Evolutionary conservation across 176 grass and related monocot genomes (phyloP).

Genomic region (Phyllostachys edulis): DNA sequence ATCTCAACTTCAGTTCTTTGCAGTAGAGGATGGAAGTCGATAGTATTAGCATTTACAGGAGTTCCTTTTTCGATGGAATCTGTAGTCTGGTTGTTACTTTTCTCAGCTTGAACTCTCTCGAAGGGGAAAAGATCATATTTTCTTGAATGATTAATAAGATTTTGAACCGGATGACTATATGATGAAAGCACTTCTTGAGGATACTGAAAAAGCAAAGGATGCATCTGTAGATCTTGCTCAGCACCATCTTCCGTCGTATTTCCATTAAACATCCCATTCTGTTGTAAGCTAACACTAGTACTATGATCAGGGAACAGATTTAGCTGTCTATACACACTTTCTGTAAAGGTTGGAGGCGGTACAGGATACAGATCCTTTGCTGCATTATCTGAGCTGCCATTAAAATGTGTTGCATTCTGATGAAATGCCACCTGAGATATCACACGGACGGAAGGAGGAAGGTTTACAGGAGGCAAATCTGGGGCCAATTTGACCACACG

Average conservation of each 20-base stretch:
- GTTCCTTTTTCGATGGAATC: conserved; percentile 21
- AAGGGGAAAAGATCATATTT: conserved; percentile 47
- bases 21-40: conserved; percentile 87
- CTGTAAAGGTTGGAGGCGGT: conserved; percentile 28
- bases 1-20: conserved; percentile 58
- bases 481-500: conserved; percentile 89
- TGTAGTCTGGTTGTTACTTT: conserved; percentile 38
- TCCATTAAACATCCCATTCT: conserved; percentile 34
- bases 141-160: conserved; percentile 40
- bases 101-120: conserved; percentile 50
- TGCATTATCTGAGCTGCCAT: conserved; percentile 44
- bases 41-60: conserved; percentile 58
- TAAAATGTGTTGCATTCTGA: conserved; percentile 36
- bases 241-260: conserved; percentile 36
- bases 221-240: conserved; percentile 83
- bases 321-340: conserved; percentile 49
- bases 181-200: conserved; percentile 55
- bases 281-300: conserved; percentile 38
- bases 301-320: conserved; percentile 51
- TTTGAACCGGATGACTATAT: conserved; percentile 46
- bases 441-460: conserved; percentile 70
- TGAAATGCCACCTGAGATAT: conserved; percentile 67
- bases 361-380: conserved; percentile 36
- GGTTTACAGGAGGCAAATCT: conserved; percentile 91
- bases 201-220: conserved; percentile 88